Conservation (phyloP, 805 yeast species). For the Kluyveromyces aestuarii region DNA sequence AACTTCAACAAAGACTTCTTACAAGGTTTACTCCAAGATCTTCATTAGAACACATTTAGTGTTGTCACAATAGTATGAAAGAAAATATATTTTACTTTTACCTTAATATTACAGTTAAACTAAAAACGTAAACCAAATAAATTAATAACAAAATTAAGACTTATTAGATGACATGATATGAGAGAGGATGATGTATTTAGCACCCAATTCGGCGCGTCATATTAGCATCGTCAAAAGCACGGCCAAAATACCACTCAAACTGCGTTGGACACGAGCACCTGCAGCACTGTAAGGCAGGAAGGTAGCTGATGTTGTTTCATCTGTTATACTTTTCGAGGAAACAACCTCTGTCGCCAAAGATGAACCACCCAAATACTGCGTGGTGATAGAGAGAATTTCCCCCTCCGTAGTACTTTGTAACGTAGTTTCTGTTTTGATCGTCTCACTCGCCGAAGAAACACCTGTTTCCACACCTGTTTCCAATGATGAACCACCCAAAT, state of each 20-base stretch:
- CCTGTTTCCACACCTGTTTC: not conserved
- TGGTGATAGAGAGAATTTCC: not conserved
- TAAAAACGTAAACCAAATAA: not conserved
- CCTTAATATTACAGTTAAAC: not conserved
- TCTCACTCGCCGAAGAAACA: not conserved
- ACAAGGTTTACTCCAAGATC: constrained; percentile 25
- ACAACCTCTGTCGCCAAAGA: not conserved
- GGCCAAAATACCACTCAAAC: constrained; percentile 1
- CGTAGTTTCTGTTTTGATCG: not conserved
- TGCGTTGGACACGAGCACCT: not conserved
- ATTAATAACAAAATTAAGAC: not conserved
- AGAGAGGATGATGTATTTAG: not conserved
- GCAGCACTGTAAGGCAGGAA: not conserved
- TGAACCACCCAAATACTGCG: not conserved
- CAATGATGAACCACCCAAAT: not conserved
- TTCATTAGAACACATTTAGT: constrained; percentile 12
- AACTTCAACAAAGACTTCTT: constrained; percentile 22
- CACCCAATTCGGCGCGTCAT: not conserved
- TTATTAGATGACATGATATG: not conserved
- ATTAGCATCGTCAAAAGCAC: not conserved
- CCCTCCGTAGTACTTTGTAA: not conserved
- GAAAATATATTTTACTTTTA: not conserved
- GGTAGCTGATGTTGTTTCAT: not conserved
- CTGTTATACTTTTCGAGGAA: not conserved
- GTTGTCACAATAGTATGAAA: not conserved